Base-by-base conservation (phyloP, 1,139 yeast species). In the Pichia sp. region DNA sequence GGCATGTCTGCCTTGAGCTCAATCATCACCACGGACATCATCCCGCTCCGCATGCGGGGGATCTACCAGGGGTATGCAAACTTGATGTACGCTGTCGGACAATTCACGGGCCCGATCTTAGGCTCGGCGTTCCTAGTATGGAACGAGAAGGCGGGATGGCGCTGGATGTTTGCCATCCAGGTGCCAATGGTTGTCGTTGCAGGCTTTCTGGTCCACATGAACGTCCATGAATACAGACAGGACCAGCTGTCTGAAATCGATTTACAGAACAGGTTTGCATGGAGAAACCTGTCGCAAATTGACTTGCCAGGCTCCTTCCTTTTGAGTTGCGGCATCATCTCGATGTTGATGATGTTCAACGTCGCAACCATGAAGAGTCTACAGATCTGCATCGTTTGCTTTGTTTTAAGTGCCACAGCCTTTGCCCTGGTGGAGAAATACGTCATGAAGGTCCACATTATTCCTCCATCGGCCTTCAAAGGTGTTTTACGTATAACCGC, bases 371-470 rank as follows among this genome's bases (percentile, higher is more conserved):
- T 45, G 2, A 11, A 38, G 5, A 51, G 54, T 23, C 55, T 61
- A 3, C 31, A 47, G 8, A 23, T 59, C 5, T 61, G 50, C 36
- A 11, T 62, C 19, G 53, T 45, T 3, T 31, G 50, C 7, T 55
- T 64, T 13, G 29, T 59, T n/a, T 6, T 62, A 0, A 70, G 70
- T 47, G 51, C 65, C 1, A 5, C 55, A 1, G 42, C 64, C 0
- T 82, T 80, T 60, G 60, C 72, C 23, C 68, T 73, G 49, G 72
- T 76, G 5, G 87, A 82, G 63, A 66, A 70, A 31, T 72, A 75
- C 52, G 64, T 80, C 32, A 76, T 83, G 5, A 69, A 68, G 1
- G 86, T 82, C 59, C 84, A 81, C 31, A 78, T 82, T 45, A 72
- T 82, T 42, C 86, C 86, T 2, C 74, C 81, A 32, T 71, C 73